These are phyloP conservation scores for Endogone sp. DNA, from an alignment of 192 early-diverging fungal genomes.

Conservation along the genomic window DNA sequence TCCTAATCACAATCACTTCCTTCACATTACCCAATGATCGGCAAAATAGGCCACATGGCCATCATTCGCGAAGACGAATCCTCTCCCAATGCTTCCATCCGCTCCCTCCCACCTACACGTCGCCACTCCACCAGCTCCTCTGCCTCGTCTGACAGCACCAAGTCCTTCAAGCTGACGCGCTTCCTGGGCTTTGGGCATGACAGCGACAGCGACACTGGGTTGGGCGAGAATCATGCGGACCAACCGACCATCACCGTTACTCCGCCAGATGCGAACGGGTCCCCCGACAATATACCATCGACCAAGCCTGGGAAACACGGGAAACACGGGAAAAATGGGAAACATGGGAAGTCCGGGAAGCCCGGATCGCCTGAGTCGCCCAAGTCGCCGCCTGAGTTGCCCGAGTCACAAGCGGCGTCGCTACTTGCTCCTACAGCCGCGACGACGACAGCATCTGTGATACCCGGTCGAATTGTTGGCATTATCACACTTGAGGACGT, in stretches of 20 bases:
- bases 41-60: constrained; percentile 65
- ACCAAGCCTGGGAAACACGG: background rate
- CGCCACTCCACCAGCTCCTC: constrained; percentile 10
- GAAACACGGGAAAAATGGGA: no score
- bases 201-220: background rate
- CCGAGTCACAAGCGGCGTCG: constrained; percentile 1
- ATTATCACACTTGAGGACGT: constrained; percentile 73
- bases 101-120: constrained; percentile 1
- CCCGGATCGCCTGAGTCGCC: background rate
- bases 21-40: no score
- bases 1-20: no score
- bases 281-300: background rate
- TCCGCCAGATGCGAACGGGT: background rate
- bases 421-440: constrained; percentile 5
- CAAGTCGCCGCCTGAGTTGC: background rate
- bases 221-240: background rate
- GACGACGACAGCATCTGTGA: constrained; percentile 27
- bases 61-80: constrained; percentile 40
- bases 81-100: constrained; percentile 13
- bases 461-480: constrained; percentile 44
- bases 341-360: background rate
- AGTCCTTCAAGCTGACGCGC: constrained; percentile 4
- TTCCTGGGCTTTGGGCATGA: constrained; percentile 2
- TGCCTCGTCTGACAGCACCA: background rate
- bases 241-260: background rate